Evolutionary conservation across 768 basidiomycete species (phyloP), one percentile per base, ranked within the genome.

Genomic region (Infundibulicybe gibba): DNA sequence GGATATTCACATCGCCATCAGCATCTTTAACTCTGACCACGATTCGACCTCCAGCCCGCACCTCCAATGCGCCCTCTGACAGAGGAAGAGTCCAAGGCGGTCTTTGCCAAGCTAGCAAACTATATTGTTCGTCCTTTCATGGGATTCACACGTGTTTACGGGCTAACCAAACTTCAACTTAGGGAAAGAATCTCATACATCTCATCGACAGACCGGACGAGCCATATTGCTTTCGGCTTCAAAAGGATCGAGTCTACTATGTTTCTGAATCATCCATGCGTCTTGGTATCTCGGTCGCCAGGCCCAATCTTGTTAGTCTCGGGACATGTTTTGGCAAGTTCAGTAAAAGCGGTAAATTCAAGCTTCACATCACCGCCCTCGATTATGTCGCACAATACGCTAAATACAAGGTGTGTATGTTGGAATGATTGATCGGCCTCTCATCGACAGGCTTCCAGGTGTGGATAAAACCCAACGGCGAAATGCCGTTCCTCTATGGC

Each of bases 251-350:
- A 45, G 94, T 99, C 15, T 98, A 84, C 75, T 98, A 98, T 75
- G 93, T 94, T 47, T 94, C 97, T 4, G 90, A 97, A 58, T 81
- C 89, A 0, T 88, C 92, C 8, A 95, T 98, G 85, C 89, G 91
- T 42, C 77, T 95, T 17, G 86, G 86, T 41, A 93, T 93, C 44
- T 94, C 91, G 1, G 81, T 98, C 43, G 94, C 95, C 16, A 80
- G 95, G 40, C 87, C 89, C 30, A 97, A 93, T 61, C 85, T 99
- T 49, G 75, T 97, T 63, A 88, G 86, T 48, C 75, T 98, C 16
- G 97, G 97, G 35, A 97, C 94, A 52, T 98, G 94, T 69, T 87
- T 98, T 52, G 97, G 97, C 52, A 98, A 97, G 64, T 99, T 98
- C 71, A 88, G 83, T 62, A 98, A 97, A 76, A 83, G 84, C 43